These are phyloP conservation scores for Claviceps sp. DNA, from an alignment of 2,329 filamentous ascomycete species.

Conservation along the genomic window DNA sequence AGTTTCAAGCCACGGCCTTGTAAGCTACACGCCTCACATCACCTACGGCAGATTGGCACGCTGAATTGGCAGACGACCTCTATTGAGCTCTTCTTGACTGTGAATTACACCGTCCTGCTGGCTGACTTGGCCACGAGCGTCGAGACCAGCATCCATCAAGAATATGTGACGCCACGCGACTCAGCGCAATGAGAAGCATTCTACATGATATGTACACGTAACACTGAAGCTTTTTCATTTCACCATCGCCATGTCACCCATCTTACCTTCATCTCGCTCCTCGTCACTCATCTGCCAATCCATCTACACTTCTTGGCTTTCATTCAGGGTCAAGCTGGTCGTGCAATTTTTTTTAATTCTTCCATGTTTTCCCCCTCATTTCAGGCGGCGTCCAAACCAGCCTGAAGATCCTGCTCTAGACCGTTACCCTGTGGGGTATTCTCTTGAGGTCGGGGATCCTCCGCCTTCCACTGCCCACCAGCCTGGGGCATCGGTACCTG, in stretches of 20 bases:
- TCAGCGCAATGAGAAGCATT: too few relatives aligned
- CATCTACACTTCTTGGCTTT: not conserved
- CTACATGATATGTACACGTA: not conserved
- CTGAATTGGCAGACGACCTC: too few relatives aligned
- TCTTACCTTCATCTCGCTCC: not conserved
- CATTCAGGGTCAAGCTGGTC: not conserved
- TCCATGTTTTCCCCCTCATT: constrained; percentile 6
- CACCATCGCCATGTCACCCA: not conserved
- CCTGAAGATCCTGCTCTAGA: constrained; percentile 46
- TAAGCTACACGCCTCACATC: too few relatives aligned
- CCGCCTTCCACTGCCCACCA: constrained; percentile 41
- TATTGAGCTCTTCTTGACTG: too few relatives aligned
- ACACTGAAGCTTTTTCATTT: not conserved
- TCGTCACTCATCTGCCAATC: not conserved
- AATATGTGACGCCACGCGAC: too few relatives aligned
- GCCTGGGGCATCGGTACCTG: constrained; percentile 40
- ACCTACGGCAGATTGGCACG: too few relatives aligned
- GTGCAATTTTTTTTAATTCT: not conserved
- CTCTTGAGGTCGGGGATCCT: constrained; percentile 48
- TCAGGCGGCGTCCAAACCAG: constrained; percentile 23
- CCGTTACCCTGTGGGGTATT: constrained; percentile 34
- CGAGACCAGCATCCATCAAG: too few relatives aligned
- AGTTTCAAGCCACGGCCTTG: too few relatives aligned
- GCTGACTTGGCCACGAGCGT: too few relatives aligned
- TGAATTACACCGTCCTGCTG: too few relatives aligned